phyloP scores from a whole-genome alignment of 2,329 filamentous ascomycete species.

The Trichoderma cornu-damae region DNA sequence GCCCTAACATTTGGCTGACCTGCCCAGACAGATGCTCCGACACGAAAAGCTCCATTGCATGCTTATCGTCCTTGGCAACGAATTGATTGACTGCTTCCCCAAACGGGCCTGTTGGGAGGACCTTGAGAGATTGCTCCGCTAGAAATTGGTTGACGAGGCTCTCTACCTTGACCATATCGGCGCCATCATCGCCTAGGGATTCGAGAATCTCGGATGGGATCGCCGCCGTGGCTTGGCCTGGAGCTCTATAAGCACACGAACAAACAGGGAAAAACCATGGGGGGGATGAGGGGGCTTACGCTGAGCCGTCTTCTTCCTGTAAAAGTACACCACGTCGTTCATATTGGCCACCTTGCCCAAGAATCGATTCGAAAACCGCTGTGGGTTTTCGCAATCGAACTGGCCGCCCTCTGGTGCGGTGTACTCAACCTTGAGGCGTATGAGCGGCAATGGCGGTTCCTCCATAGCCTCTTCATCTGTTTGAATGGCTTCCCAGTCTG shows the following conservation, averaged over 20 bases:
- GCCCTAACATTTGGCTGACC: conserved; percentile 61
- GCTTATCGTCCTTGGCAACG: conserved; percentile 91
- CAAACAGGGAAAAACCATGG: not conserved
- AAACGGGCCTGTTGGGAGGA: conserved; percentile 87
- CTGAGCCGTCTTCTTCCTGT: conserved; percentile 73
- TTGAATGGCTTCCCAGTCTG: conserved; percentile 76
- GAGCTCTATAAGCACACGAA: conserved; percentile 14
- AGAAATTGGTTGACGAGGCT: conserved; percentile 85
- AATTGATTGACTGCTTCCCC: conserved; percentile 90
- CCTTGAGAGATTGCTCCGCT: conserved; percentile 79
- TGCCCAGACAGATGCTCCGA: conserved; percentile 65
- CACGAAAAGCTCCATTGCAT: conserved; percentile 80
- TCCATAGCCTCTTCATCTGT: conserved; percentile 56
- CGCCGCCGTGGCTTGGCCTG: conserved; percentile 36
- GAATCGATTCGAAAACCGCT: conserved; percentile 92
- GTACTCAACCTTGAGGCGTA: conserved; percentile 87
- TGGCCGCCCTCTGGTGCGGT: conserved; percentile 76
- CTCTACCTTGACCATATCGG: conserved; percentile 78
- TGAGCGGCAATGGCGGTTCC: conserved; percentile 68
- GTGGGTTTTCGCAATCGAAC: conserved; percentile 91
- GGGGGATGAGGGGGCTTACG: conserved; percentile 23
- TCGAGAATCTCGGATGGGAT: conserved; percentile 61
- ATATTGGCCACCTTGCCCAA: conserved; percentile 86
- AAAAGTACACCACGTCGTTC: conserved; percentile 89
- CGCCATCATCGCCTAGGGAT: conserved; percentile 39